A percentile compares a stretch with the other conserved stretches of the same genome.
Conservation (phyloP, 257 asterid genomes). For the Solanum lignicaule region DNA sequence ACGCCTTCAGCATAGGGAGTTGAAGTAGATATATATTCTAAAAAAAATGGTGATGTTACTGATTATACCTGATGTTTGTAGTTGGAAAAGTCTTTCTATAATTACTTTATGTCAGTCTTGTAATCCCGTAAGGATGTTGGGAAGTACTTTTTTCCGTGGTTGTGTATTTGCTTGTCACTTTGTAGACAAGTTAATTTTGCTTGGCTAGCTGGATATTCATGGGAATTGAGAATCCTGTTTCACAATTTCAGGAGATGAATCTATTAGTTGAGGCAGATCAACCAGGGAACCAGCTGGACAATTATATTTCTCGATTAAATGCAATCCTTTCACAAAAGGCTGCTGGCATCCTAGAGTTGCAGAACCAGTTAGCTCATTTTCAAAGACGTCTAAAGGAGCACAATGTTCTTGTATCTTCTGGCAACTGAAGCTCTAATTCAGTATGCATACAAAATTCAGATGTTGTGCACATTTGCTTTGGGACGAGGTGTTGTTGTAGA, state of each 20-base stretch:
- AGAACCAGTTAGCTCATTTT: constrained; percentile 73
- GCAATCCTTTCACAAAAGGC: constrained; percentile 89
- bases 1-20: neutral
- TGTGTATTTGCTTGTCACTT: neutral
- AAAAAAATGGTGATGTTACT: neutral
- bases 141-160: neutral
- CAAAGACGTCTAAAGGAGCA: constrained; percentile 83
- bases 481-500: neutral
- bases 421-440: constrained; percentile 20
- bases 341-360: constrained; percentile 70
- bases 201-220: neutral
- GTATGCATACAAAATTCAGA: neutral
- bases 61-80: neutral
- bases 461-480: neutral
- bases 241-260: constrained; percentile 70
- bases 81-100: neutral
- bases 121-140: neutral
- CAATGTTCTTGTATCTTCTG: constrained; percentile 76
- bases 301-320: constrained; percentile 63
- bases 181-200: neutral
- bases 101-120: neutral
- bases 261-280: constrained; percentile 91
- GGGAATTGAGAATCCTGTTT: neutral
- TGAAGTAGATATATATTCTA: neutral
- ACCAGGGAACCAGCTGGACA: constrained; percentile 87